A percentile compares a stretch with the other conserved stretches of the same genome.
phyloP scores from a whole-genome alignment of 768 basidiomycete species.

The Gloeopeniophorella convolvens region DNA sequence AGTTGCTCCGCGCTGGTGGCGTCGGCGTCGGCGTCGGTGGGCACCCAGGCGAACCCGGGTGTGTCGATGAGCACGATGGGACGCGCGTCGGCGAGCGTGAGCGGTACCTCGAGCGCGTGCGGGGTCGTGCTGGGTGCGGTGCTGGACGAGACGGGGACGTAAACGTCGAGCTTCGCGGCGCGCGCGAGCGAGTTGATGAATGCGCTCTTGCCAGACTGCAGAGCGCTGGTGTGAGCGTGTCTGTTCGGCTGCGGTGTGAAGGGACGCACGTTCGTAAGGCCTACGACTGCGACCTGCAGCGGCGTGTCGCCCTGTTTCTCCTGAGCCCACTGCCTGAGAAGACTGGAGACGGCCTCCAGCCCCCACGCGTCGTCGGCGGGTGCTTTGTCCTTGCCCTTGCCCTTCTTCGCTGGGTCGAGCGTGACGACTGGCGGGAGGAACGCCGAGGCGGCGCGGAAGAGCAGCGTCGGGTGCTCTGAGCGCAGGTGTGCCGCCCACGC shows the following conservation, averaged over 20 bases:
- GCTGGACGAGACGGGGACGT: conserved; percentile 38
- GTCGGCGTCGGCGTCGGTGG: conserved; percentile 30
- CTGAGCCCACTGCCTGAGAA: conserved; percentile 41
- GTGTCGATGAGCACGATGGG: conserved; percentile 75
- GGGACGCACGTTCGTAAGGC: conserved; percentile 68
- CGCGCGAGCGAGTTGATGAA: conserved; percentile 72
- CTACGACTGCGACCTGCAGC: conserved; percentile 71
- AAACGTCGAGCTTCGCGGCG: conserved; percentile 48
- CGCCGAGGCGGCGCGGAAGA: conserved; percentile 67
- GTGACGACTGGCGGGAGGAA: conserved; percentile 43
- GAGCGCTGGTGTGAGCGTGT: conserved; percentile 7
- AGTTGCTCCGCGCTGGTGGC: conserved; percentile 31
- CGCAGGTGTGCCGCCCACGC: conserved; percentile 65
- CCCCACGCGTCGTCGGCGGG: conserved; percentile 57
- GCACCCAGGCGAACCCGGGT: conserved; percentile 69
- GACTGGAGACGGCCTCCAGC: conserved; percentile 41
- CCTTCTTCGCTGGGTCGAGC: conserved; percentile 22
- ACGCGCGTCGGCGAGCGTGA: conserved; percentile 41
- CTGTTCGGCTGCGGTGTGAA: neutral
- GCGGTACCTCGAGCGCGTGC: conserved; percentile 54
- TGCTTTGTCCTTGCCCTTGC: conserved; percentile 39
- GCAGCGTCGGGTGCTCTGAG: conserved; percentile 50
- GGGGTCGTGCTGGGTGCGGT: conserved; percentile 68
- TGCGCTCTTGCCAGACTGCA: conserved; percentile 76
- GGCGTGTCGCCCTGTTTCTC: conserved; percentile 43